phyloP scores from a whole-genome alignment of 352 stramenopile genomes.

The Phytophthora niederhauseri region DNA sequence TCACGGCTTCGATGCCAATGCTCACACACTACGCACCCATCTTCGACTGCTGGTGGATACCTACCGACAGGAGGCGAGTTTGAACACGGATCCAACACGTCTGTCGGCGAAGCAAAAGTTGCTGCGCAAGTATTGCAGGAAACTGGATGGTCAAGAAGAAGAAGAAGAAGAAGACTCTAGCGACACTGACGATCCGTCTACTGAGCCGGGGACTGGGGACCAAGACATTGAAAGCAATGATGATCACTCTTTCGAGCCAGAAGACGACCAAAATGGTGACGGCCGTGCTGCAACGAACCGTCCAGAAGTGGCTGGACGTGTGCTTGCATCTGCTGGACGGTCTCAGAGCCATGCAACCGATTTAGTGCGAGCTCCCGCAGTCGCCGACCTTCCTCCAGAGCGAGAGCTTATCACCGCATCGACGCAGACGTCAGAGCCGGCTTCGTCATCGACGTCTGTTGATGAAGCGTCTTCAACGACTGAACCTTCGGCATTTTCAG shows the following conservation, averaged over 20 bases:
- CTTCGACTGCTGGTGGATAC: slow-evolving; percentile 20
- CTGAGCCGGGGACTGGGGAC: too few species aligned
- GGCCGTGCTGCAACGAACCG: not conserved
- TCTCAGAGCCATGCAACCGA: not conserved
- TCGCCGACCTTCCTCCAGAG: not conserved
- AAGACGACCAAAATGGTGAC: not conserved
- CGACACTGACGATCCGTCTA: too few species aligned
- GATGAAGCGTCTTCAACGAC: not conserved
- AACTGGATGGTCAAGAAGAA: slow-evolving; percentile 16
- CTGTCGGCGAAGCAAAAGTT: slow-evolving; percentile 27
- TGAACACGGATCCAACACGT: not conserved
- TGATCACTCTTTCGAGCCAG: slow-evolving; percentile 7
- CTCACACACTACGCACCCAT: slow-evolving; percentile 24
- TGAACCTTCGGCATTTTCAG: not conserved
- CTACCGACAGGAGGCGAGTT: slow-evolving; percentile 8
- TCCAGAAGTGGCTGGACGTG: not conserved
- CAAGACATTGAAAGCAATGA: not conserved
- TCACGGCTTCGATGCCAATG: slow-evolving; percentile 19
- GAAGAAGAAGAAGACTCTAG: not conserved
- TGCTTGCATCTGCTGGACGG: not conserved
- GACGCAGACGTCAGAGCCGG: not conserved
- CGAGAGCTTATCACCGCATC: not conserved
- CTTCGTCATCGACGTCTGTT: not conserved
- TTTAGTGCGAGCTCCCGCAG: not conserved
- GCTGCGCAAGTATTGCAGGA: slow-evolving; percentile 21